These are phyloP conservation scores for Tritrichomonas musculus DNA, from an alignment of 208 protist genomes.

Conservation along the genomic window DNA sequence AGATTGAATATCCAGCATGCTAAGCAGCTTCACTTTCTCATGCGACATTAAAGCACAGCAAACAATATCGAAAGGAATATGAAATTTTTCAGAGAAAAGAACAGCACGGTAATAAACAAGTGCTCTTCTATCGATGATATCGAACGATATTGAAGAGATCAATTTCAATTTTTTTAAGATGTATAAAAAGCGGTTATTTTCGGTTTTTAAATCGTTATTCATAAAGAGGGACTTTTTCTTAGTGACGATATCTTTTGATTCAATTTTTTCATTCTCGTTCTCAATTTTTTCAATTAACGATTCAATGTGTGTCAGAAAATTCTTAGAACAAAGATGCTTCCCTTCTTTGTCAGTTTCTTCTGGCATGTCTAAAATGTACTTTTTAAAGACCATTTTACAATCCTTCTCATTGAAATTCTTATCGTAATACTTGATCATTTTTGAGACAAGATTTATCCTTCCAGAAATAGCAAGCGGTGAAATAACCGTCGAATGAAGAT, in stretches of 20 bases:
- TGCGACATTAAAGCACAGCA: not conserved
- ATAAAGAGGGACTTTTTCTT: no score
- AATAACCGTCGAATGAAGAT: not conserved
- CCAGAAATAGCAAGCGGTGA: not conserved
- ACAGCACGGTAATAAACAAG: not conserved
- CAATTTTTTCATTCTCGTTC: not conserved
- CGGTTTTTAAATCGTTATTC: no score
- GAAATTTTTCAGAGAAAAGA: not conserved
- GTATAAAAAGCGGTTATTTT: not conserved
- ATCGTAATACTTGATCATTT: not conserved
- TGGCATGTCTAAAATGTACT: not conserved
- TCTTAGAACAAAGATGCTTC: no score
- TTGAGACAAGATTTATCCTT: not conserved
- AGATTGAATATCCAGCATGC: not conserved
- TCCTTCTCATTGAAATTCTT: not conserved
- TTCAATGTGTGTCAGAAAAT: no score
- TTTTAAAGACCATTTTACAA: not conserved
- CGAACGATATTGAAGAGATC: not conserved
- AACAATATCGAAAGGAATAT: not conserved
- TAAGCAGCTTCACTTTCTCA: not conserved
- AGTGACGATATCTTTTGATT: not conserved
- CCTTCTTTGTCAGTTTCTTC: not conserved
- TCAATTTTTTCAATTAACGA: no score
- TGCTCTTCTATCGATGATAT: not conserved
- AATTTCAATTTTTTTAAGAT: not conserved